Base-by-base conservation (phyloP, 2,329 filamentous ascomycete genomes). In the Grosmannia serpens region DNA sequence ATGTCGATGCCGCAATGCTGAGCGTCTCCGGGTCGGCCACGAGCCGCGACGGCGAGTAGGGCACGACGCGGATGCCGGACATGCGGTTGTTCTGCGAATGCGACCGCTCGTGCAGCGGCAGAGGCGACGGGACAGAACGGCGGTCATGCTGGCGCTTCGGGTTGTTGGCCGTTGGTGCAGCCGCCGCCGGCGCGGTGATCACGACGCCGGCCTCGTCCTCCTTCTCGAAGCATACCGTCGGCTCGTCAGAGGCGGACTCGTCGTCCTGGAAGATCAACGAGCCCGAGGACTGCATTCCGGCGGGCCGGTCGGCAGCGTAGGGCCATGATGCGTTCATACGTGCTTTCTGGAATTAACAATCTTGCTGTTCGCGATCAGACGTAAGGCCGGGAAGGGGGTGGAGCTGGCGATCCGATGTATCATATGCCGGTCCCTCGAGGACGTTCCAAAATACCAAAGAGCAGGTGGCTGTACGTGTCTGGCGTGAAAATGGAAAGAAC, bases 11-110 rank as follows among this genome's bases (percentile, higher is more conserved):
- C 3, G 17, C 41, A n/a, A 35, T 17, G 55, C 38, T 52, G 5
- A 3, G 31, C n/a, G 29, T 29, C 27, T 33, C 15, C 4, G n/a
- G 62, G 56, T 61, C 64, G 35, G 59, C 53, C 54, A 70, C 70
- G 52, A 70, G 68, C 54, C 72, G 71, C 9, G 75, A 74, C 51
- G 76, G 76, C 26, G 75, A 74, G 63, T 78, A 78, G 24, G 76
- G 75, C 55, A 79, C 77, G 58, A 79, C 64, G 55, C 77, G 75
- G 64, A 79, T 78, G 29, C 52, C 62, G 60, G 71, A 70, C 49
- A 71, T 68, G 47, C 67, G 67, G 63, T 72, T 76, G 64, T 69
- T 72, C 64, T 75, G 71, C 61, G 75, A 74, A 33, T 69, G 69
- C 44, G 71, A 70, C 58, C 71, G 71, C 65, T 75, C 71, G 62